Evolutionary conservation across 2,329 filamentous ascomycete species (phyloP).

Genomic region (Xenosphaeropsis pyriputrescens): DNA sequence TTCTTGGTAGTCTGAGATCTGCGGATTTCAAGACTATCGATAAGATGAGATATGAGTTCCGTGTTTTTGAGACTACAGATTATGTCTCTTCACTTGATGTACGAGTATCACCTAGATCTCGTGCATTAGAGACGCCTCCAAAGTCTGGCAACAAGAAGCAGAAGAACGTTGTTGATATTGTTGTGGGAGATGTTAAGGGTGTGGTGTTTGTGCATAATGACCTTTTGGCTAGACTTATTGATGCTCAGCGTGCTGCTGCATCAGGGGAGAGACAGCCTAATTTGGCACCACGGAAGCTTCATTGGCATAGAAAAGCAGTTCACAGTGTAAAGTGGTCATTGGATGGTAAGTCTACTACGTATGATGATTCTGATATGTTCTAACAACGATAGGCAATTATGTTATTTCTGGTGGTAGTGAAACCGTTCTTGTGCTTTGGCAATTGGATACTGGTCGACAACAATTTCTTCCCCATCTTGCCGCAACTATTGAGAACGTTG

Average conservation of each 20-base stretch:
- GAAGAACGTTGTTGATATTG: slow-evolving; percentile 49
- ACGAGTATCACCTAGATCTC: slow-evolving; percentile 23
- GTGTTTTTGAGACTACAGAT: slow-evolving; percentile 43
- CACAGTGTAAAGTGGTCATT: slow-evolving; percentile 79
- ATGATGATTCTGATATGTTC: slow-evolving; percentile 7
- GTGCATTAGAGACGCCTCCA: background rate
- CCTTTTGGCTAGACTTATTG: slow-evolving; percentile 40
- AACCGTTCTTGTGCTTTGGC: slow-evolving; percentile 82
- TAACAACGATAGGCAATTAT: slow-evolving; percentile 58
- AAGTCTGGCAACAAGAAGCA: slow-evolving; percentile 13
- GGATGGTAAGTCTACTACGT: slow-evolving; percentile 49
- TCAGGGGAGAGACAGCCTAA: slow-evolving; percentile 6
- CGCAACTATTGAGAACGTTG: slow-evolving; percentile 70
- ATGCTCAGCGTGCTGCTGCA: slow-evolving; percentile 20
- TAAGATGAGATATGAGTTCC: slow-evolving; percentile 39
- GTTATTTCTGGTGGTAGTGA: slow-evolving; percentile 86
- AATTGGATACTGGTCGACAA: slow-evolving; percentile 71
- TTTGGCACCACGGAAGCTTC: slow-evolving; percentile 48
- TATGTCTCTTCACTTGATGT: slow-evolving; percentile 55
- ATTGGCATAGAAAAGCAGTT: slow-evolving; percentile 84
- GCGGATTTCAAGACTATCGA: slow-evolving; percentile 19
- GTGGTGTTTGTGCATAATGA: slow-evolving; percentile 73
- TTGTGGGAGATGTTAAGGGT: slow-evolving; percentile 63
- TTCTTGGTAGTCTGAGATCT: slow-evolving; percentile 38
- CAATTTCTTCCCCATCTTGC: slow-evolving; percentile 85